Conservation (phyloP, 352 stramenopile genomes). For the Pythium coloratum region DNA sequence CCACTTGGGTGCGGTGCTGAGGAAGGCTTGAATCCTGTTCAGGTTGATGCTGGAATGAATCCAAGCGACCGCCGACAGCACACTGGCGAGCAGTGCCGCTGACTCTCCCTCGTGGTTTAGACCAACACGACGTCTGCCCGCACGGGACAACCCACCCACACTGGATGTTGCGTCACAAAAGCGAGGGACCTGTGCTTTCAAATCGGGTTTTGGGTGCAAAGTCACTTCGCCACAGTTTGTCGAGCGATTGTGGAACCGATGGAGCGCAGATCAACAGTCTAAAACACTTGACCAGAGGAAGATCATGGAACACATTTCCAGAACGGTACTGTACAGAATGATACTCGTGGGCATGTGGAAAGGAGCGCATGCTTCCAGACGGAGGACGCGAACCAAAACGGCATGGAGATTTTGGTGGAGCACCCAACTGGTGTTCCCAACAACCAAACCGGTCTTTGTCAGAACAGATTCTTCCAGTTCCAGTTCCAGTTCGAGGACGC, state of each 20-base stretch:
- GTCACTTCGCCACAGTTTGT: background rate
- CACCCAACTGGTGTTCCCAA: too few species aligned
- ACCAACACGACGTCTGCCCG: conserved; percentile 2
- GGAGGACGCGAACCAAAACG: background rate
- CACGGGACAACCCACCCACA: background rate
- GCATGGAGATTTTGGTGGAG: background rate
- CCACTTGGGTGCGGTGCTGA: conserved; percentile 1
- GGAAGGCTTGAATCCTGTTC: background rate
- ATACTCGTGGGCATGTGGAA: background rate
- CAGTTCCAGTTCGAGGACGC: background rate
- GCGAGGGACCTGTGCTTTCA: background rate
- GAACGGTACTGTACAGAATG: background rate
- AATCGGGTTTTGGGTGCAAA: background rate
- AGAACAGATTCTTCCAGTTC: background rate
- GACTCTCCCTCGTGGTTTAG: conserved; percentile 4
- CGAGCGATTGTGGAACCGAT: background rate
- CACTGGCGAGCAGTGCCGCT: background rate
- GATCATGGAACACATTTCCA: background rate
- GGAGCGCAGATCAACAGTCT: too few species aligned
- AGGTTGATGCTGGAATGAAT: conserved; percentile 8
- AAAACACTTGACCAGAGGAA: background rate
- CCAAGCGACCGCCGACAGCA: background rate
- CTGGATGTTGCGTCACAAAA: background rate
- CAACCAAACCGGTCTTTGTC: background rate
- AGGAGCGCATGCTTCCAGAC: background rate